These are phyloP conservation scores for Aspergillus kassunensis DNA, from an alignment of 495 filamentous ascomycete species.

Conservation along the genomic window DNA sequence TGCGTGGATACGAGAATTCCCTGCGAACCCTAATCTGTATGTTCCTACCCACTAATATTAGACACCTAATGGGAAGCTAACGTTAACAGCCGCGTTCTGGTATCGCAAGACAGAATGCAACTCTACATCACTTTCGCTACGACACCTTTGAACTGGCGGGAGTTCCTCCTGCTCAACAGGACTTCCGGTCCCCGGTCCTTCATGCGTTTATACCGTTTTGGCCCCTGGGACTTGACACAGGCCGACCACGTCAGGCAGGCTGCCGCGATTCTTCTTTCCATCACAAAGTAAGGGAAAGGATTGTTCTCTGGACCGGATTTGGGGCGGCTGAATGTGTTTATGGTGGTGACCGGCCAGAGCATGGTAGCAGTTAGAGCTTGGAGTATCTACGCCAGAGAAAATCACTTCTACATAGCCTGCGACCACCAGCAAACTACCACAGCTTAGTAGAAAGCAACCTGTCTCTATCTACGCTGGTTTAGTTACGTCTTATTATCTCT, in stretches of 20 bases:
- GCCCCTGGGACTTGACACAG: background rate
- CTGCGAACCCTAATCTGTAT: background rate
- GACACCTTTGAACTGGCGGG: background rate
- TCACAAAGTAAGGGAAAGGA: background rate
- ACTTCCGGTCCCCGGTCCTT: background rate
- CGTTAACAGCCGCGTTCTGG: background rate
- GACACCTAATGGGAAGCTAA: background rate
- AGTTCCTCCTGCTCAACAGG: background rate
- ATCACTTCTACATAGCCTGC: background rate
- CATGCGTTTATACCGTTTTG: background rate
- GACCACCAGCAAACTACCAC: background rate
- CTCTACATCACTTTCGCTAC: background rate
- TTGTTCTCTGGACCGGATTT: background rate
- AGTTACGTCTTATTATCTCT: too few species aligned
- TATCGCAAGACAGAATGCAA: background rate
- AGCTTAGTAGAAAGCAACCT: background rate
- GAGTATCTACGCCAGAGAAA: background rate
- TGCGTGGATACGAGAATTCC: background rate
- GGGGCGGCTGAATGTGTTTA: background rate
- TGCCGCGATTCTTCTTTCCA: background rate
- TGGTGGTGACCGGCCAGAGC: background rate
- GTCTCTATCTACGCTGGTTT: too few species aligned
- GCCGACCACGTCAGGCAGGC: background rate
- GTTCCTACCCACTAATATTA: background rate
- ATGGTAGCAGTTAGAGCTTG: background rate